Conservation (phyloP, 352 stramenopile genomes). For the Phytophthora lateralis region DNA sequence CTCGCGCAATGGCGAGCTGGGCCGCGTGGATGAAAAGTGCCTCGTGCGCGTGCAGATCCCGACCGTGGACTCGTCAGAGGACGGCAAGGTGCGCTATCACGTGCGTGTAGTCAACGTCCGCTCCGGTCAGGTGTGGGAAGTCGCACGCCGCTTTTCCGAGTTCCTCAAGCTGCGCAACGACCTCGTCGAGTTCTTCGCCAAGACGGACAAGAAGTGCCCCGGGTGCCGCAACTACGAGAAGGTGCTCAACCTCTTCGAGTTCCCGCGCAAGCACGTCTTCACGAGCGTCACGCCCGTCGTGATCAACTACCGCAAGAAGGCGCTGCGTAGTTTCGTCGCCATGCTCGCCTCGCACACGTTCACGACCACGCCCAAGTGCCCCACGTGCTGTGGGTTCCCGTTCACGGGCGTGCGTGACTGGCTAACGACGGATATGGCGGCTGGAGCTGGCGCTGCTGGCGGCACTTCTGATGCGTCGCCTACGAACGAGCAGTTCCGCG, state of each 20-base stretch:
- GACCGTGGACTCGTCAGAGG: constrained; percentile 36
- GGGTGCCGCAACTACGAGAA: constrained; percentile 87
- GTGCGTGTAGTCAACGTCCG: constrained; percentile 71
- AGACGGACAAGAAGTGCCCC: constrained; percentile 72
- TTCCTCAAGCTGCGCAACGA: constrained; percentile 78
- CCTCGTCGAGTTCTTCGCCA: constrained; percentile 65
- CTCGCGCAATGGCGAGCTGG: constrained; percentile 75
- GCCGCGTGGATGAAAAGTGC: constrained; percentile 71
- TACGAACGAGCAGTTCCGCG: constrained; percentile 51
- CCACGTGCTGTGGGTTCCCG: constrained; percentile 70
- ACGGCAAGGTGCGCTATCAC: constrained; percentile 72
- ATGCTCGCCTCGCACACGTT: constrained; percentile 85
- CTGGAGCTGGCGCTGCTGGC: background rate
- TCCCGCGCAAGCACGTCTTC: constrained; percentile 85
- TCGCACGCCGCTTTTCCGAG: constrained; percentile 80
- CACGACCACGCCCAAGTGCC: constrained; percentile 78
- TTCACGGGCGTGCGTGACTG: constrained; percentile 85
- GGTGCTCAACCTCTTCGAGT: constrained; percentile 81
- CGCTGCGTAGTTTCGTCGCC: constrained; percentile 70
- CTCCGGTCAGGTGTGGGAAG: constrained; percentile 73
- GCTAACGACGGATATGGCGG: constrained; percentile 52
- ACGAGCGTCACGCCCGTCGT: constrained; percentile 75
- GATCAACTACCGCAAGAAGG: constrained; percentile 84
- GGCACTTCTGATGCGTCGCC: constrained; percentile 13
- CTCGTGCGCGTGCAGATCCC: constrained; percentile 73